Percentiles rank a stretch among this genome's conserved stretches.
These are phyloP conservation scores for Diospyros kaki DNA, from an alignment of 148 eudicot species.

Conservation along the genomic window DNA sequence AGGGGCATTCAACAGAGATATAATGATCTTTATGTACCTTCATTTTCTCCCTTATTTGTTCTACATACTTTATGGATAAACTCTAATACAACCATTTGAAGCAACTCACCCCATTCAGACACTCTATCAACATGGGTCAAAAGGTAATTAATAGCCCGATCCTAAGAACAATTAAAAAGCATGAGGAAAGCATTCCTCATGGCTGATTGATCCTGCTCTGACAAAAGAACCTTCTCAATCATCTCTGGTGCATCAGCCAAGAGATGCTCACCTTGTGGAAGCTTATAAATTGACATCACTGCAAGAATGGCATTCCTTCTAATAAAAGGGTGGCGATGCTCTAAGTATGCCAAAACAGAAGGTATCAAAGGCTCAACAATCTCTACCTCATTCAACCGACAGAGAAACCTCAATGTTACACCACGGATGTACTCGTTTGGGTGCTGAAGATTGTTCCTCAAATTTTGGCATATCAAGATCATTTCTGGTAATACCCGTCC, in stretches of 20 bases:
- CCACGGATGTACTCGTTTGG: slow-evolving; percentile 65
- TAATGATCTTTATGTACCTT: slow-evolving; percentile 68
- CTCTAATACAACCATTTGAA: slow-evolving; percentile 81
- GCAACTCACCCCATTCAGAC: slow-evolving; percentile 69
- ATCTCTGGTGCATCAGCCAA: slow-evolving; percentile 62
- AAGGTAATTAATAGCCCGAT: slow-evolving; percentile 62
- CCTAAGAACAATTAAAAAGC: slow-evolving; percentile 72
- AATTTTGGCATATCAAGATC: slow-evolving; percentile 54
- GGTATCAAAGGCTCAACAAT: slow-evolving; percentile 66
- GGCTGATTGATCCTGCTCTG: slow-evolving; percentile 68
- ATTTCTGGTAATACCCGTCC: slow-evolving; percentile 51
- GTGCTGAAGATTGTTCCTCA: slow-evolving; percentile 54
- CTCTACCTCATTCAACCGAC: slow-evolving; percentile 56
- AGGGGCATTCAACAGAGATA: slow-evolving; percentile 64
- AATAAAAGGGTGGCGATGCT: slow-evolving; percentile 58
- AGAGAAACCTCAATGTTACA: slow-evolving; percentile 61
- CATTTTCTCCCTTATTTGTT: slow-evolving; percentile 75
- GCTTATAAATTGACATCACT: slow-evolving; percentile 53
- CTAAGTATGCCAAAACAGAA: slow-evolving; percentile 45
- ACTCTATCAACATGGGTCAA: slow-evolving; percentile 59
- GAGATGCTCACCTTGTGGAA: slow-evolving; percentile 62
- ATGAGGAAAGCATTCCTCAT: slow-evolving; percentile 80
- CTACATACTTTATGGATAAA: slow-evolving; percentile 72
- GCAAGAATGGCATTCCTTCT: slow-evolving; percentile 66
- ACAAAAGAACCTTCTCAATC: slow-evolving; percentile 54